Base-by-base conservation (phyloP, 2,329 filamentous ascomycete species). In the Colletotrichum incanum region DNA sequence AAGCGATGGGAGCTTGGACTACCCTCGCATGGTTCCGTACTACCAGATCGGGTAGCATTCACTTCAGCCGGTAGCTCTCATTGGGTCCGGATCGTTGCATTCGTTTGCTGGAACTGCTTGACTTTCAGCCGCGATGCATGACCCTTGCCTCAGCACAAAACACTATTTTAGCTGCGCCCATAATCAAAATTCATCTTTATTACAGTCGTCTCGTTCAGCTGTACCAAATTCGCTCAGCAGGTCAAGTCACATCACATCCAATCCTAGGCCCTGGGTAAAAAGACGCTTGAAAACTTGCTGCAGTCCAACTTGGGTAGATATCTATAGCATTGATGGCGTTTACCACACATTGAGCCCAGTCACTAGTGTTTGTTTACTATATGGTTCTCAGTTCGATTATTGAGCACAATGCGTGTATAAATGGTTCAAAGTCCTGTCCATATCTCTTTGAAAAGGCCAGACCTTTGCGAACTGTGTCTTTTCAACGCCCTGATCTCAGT, bases 111-210 rank as follows among this genome's bases (percentile, higher is more conserved):
- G 55, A 28, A n/a, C 7, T 16, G 3, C 16, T 41, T 26, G 12
- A 26, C 12, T 12, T 58, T 58, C 55, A 43, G 55, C 55, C 37
- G 55, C 14, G 34, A 58, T 43, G 55, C 55, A 58, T 23, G 43
- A 20, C 2, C 23, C 23, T 12, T n/a, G 37, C n/a, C 34, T 58
- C 20, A 34, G 26, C 37, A 7, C 12, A 58, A 28, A 26, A 5
- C n/a, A 23, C 0, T 18, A 9, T 7, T 18, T 56, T 28, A 20
- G 52, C 52, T 56, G n/a, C 18, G 16, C 8, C 28, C 0, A 18
- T 16, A 23, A 56, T 56, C n/a, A 0, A 20, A 56, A 1, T 0
- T 6, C 4, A n/a, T 56, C 31, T 18, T 28, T 39, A 14, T 39
- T 37, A 28, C 18, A 37, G 20, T n/a, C 16, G 18, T 20, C 2